Evolutionary conservation across 1,284 basidiomycete species (phyloP).

Genomic region (Cutaneotrichosporon sp.): DNA sequence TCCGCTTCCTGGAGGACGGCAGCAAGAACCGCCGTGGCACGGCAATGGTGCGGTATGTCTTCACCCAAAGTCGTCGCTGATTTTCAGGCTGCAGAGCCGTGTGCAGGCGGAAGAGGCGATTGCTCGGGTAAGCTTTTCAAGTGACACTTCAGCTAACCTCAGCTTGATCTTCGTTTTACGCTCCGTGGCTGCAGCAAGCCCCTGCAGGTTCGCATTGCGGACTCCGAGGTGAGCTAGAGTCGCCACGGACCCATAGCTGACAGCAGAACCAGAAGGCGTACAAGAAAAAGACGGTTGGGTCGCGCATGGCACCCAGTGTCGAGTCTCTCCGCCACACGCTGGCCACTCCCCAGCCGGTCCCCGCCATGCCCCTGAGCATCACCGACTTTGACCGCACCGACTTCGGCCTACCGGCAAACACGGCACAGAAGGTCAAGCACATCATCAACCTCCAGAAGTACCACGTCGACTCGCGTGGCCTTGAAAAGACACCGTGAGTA

Average conservation of each 20-base stretch:
- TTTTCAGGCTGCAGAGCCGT: constrained; percentile 21
- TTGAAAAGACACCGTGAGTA: no score
- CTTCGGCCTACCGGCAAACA: no score
- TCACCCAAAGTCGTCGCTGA: not conserved
- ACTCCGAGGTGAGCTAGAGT: constrained; percentile 32
- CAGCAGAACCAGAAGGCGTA: constrained; percentile 26
- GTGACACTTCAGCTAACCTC: not conserved
- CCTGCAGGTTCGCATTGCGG: constrained; percentile 37
- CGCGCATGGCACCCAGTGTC: not conserved
- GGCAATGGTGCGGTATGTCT: constrained; percentile 31
- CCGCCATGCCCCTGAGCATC: no score
- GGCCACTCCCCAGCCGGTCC: no score
- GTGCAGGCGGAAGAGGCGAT: constrained; percentile 36
- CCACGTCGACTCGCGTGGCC: no score
- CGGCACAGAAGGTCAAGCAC: no score
- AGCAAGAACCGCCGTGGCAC: constrained; percentile 32
- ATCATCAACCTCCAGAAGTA: no score
- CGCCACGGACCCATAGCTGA: not conserved
- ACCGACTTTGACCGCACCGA: no score
- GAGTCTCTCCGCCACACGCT: no score
- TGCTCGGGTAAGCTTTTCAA: constrained; percentile 15
- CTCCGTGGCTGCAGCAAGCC: constrained; percentile 23
- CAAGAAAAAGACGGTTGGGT: constrained; percentile 10
- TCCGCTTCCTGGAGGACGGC: constrained; percentile 30
- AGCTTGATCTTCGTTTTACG: constrained; percentile 30